Evolutionary conservation across 208 protist species (phyloP), one percentile per base, ranked within the genome.

Genomic region (Strigomonas culicis): DNA sequence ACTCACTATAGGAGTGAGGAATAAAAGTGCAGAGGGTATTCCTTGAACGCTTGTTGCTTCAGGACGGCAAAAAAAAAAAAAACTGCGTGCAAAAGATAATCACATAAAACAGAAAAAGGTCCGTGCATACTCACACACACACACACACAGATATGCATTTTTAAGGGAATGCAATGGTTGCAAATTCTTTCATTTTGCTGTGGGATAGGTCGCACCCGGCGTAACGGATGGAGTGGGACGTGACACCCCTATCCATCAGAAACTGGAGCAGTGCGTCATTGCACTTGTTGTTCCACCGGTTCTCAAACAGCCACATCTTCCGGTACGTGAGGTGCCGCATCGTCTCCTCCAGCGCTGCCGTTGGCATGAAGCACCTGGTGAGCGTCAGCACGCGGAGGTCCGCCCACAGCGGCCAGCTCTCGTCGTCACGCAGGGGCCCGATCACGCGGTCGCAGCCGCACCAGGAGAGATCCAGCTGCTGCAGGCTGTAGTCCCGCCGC

Each of bases 251-350:
- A 8, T 25, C 47, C 52, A 68, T 34, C 15, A 68, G 44, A 49
- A 46, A 43, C 2, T 28, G 50, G 36, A 68, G 30, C 17, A 68
- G 17, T 1, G 8, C 15, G 27, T 68, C 39, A 39, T 59, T 34
- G 22, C 28, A 59, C 6, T 51, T 49, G n/a, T 60, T 41, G 47
- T 68, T 68, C 51, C 63, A 59, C 7, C 63, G 63, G 10, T 44
- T 31, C 17, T 68, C 52, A 8, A 68, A 21, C 17, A 68, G 21
- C 63, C 63, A 68, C 63, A 68, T 52, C 19, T 41, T 13, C 31
- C 21, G 41, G 13, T 59, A 44, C 30, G 31, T 32, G 7, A 25
- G 25, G 31, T 59, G 10, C 19, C 8, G 4, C 31, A 58, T 6
- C 52, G 52, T 32, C 21, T 28, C 28, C 15, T 15, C 3, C 22